Conservation (phyloP, 2,329 filamentous ascomycete genomes). For the Cordyceps fumosorosea region DNA sequence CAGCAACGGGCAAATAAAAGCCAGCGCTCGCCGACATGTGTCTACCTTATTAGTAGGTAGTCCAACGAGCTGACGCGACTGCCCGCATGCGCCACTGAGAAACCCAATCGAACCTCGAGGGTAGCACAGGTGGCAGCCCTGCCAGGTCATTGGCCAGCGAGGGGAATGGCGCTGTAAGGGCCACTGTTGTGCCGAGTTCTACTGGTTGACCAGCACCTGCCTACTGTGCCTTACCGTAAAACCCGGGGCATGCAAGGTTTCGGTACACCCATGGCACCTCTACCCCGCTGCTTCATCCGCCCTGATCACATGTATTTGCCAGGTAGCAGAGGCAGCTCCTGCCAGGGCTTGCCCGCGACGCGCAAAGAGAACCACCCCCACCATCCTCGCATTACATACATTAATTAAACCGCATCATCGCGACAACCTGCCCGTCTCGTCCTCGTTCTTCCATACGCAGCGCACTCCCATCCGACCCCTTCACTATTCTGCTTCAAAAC, state of each 20-base stretch:
- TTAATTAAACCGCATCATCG: neutral
- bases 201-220: neutral
- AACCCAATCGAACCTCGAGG: slow-evolving; percentile 16
- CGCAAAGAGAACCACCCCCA: slow-evolving; percentile 1
- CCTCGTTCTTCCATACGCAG: neutral
- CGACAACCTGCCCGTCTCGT: neutral
- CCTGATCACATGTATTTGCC: slow-evolving; percentile 1
- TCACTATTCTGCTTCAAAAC: neutral
- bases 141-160: slow-evolving; percentile 23
- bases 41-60: neutral
- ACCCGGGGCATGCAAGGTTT: neutral
- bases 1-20: neutral
- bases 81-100: neutral
- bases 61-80: neutral
- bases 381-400: neutral
- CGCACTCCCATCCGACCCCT: neutral
- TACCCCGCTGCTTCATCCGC: neutral
- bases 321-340: neutral
- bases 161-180: neutral
- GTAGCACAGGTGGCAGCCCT: slow-evolving; percentile 20
- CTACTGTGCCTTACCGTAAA: neutral
- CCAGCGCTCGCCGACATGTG: neutral
- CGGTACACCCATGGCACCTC: neutral
- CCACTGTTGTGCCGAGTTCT: neutral
- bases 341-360: slow-evolving; percentile 8